Percentiles rank a stretch among this genome's conserved stretches.
Evolutionary conservation across 2,329 filamentous ascomycete genomes (phyloP).

Genomic region (Fusarium cyanostomum): DNA sequence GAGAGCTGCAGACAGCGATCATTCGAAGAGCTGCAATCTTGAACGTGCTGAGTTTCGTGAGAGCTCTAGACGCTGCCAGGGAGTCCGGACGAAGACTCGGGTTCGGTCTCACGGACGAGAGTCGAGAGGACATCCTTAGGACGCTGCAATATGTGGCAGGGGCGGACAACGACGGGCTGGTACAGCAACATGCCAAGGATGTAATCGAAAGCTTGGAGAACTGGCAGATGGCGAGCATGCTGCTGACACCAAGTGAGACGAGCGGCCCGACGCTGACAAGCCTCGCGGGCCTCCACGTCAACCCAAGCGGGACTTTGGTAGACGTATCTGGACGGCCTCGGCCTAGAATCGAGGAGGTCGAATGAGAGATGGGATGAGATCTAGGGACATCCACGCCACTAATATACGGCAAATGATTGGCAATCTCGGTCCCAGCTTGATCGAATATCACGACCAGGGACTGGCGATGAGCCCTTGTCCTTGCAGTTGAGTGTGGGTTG

Average conservation of each 20-base stretch:
- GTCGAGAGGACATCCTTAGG: constrained; percentile 68
- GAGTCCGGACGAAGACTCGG: constrained; percentile 57
- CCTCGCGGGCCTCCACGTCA: constrained; percentile 53
- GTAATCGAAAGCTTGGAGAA: constrained; percentile 73
- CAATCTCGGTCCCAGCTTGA: constrained; percentile 39
- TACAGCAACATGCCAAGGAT: constrained; percentile 71
- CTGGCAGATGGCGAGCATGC: constrained; percentile 64
- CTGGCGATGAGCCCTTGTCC: constrained; percentile 15
- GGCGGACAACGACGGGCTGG: constrained; percentile 74
- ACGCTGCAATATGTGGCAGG: constrained; percentile 70
- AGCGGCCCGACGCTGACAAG: constrained; percentile 42
- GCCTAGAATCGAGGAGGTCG: constrained; percentile 69
- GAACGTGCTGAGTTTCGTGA: constrained; percentile 69
- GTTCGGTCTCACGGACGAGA: constrained; percentile 64
- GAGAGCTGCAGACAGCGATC: constrained; percentile 68
- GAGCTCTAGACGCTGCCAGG: constrained; percentile 64
- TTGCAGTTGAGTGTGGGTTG: constrained; percentile 23
- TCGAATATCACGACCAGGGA: constrained; percentile 30
- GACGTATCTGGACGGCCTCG: constrained; percentile 43
- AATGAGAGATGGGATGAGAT: constrained; percentile 52
- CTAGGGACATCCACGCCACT: constrained; percentile 22
- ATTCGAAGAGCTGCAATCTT: constrained; percentile 73
- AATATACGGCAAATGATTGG: constrained; percentile 32
- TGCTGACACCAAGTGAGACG: constrained; percentile 49
- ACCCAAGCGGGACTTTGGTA: constrained; percentile 39